A percentile compares a stretch with the other conserved stretches of the same genome.
phyloP scores from a whole-genome alignment of 768 basidiomycete species.

The Pisolithus tinctorius region DNA sequence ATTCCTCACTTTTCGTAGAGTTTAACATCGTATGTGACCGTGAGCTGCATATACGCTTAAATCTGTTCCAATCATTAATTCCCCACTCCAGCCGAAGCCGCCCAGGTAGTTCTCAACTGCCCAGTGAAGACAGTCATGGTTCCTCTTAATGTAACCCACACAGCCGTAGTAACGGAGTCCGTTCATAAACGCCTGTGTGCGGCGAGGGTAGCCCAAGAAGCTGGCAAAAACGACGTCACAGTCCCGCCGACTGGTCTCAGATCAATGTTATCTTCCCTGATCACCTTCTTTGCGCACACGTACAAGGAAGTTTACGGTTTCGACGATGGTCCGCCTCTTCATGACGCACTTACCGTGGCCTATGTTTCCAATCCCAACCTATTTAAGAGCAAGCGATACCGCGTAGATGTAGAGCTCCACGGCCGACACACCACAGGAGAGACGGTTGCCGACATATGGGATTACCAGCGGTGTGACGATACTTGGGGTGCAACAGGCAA shows the following conservation, averaged over 20 bases:
- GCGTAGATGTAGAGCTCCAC: constrained; percentile 76
- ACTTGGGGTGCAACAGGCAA: constrained; percentile 69
- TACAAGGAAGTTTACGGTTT: constrained; percentile 80
- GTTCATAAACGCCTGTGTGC: constrained; percentile 52
- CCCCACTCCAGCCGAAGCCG: constrained; percentile 58
- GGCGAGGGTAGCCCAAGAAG: constrained; percentile 23
- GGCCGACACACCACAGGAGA: constrained; percentile 66
- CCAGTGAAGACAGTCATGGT: constrained; percentile 71
- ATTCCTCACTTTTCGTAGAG: constrained; percentile 33
- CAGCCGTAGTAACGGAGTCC: constrained; percentile 60
- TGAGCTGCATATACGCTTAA: constrained; percentile 30
- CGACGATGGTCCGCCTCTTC: constrained; percentile 77
- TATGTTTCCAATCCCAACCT: constrained; percentile 66
- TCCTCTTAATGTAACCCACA: constrained; percentile 85
- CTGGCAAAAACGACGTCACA: constrained; percentile 3
- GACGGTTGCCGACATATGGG: constrained; percentile 76
- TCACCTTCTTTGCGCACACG: constrained; percentile 64
- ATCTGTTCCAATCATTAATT: neutral
- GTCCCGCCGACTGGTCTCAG: constrained; percentile 44
- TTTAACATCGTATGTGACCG: constrained; percentile 82
- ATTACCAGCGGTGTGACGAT: constrained; percentile 50
- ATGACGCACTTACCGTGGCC: constrained; percentile 78
- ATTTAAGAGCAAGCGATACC: constrained; percentile 55
- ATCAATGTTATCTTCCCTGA: constrained; percentile 65
- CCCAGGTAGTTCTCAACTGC: constrained; percentile 71